Conservation (phyloP, 1,284 basidiomycete genomes). For the Takashimella tepidaria region DNA sequence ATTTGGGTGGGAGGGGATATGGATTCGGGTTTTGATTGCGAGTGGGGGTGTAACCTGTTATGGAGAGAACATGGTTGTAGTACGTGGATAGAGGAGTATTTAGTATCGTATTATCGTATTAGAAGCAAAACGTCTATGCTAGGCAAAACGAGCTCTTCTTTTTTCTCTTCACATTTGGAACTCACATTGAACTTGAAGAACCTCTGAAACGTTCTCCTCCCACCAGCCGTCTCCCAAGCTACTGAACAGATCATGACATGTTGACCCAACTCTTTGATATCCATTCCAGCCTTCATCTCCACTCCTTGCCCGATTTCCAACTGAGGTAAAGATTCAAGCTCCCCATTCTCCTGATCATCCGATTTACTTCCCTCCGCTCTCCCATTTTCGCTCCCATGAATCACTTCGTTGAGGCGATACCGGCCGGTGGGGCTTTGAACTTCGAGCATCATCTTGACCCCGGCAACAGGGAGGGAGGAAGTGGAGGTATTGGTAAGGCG, state of each 20-base stretch:
- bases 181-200: slow-evolving; percentile 83
- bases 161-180: no score
- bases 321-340: slow-evolving; percentile 17
- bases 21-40: slow-evolving; percentile 84
- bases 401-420: slow-evolving; percentile 37
- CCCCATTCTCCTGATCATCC: slow-evolving; percentile 9
- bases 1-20: slow-evolving; percentile 64
- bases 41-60: slow-evolving; percentile 74
- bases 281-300: slow-evolving; percentile 28
- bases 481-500: slow-evolving; percentile 27
- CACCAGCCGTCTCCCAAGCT: slow-evolving; percentile 53
- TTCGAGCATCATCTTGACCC: slow-evolving; percentile 44
- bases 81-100: slow-evolving; percentile 2
- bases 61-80: no score
- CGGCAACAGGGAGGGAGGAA: slow-evolving; percentile 17
- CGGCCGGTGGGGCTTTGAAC: slow-evolving; percentile 33
- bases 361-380: slow-evolving; percentile 5
- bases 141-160: no score
- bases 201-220: slow-evolving; percentile 70
- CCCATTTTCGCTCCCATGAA: slow-evolving; percentile 20
- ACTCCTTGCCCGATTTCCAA: slow-evolving; percentile 24
- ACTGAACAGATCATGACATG: slow-evolving; percentile 40
- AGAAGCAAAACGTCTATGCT: slow-evolving; percentile 2
- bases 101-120: not conserved
- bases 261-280: slow-evolving; percentile 41